These are phyloP conservation scores for Clonostachys rosea DNA, from an alignment of 2,329 filamentous ascomycete genomes.

Conservation along the genomic window DNA sequence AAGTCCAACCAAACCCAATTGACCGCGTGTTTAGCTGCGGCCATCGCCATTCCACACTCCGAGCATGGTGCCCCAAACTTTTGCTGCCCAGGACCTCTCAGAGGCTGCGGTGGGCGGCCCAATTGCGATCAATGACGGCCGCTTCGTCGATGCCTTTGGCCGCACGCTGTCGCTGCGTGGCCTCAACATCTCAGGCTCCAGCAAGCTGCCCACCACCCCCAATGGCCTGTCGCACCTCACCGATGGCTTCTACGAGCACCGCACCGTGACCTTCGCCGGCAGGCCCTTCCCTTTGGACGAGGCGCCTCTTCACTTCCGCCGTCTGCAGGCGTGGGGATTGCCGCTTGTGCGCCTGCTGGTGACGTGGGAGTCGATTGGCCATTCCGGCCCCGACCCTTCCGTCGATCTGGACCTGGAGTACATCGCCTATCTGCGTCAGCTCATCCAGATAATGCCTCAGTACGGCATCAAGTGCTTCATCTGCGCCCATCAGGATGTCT, in stretches of 20 bases:
- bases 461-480: slow-evolving; percentile 33
- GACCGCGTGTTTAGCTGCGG: too few relatives aligned
- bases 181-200: slow-evolving; percentile 33
- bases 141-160: slow-evolving; percentile 27
- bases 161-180: slow-evolving; percentile 32
- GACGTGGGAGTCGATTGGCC: slow-evolving; percentile 34
- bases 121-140: slow-evolving; percentile 16
- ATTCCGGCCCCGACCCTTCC: slow-evolving; percentile 19
- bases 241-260: slow-evolving; percentile 31
- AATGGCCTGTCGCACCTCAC: slow-evolving; percentile 30
- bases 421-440: slow-evolving; percentile 25
- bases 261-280: slow-evolving; percentile 29
- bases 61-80: too few relatives aligned
- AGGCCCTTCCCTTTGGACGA: slow-evolving; percentile 29
- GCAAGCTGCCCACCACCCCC: slow-evolving; percentile 29
- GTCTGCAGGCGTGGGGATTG: slow-evolving; percentile 29
- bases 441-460: slow-evolving; percentile 27
- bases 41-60: too few relatives aligned
- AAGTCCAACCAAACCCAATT: too few relatives aligned
- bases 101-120: slow-evolving; percentile 23
- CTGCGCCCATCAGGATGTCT: slow-evolving; percentile 37
- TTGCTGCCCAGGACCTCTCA: slow-evolving; percentile 24
- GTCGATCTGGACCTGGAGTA: slow-evolving; percentile 30
- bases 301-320: slow-evolving; percentile 29
- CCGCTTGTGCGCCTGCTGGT: slow-evolving; percentile 32